These are phyloP conservation scores for Schwanniomyces sp. DNA, from an alignment of 805 yeast genomes.

Conservation along the genomic window DNA sequence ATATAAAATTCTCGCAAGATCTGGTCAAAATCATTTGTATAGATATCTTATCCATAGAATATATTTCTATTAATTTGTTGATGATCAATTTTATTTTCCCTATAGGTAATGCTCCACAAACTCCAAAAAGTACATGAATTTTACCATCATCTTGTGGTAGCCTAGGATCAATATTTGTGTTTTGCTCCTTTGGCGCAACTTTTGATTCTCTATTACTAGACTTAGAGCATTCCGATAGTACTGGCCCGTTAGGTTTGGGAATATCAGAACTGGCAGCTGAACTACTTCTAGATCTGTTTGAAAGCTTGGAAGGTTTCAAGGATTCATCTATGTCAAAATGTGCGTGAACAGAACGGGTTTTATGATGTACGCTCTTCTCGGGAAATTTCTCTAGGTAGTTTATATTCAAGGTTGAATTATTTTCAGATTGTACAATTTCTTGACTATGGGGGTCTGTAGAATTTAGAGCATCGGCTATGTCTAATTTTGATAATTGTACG, in stretches of 20 bases:
- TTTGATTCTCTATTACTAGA: constrained; percentile 4
- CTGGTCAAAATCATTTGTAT: constrained; percentile 56
- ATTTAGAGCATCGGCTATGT: neutral
- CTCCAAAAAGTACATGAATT: constrained; percentile 55
- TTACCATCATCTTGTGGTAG: constrained; percentile 55
- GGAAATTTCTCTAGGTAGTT: constrained; percentile 28
- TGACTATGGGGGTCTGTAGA: neutral
- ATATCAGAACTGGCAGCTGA: constrained; percentile 30
- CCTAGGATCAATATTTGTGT: constrained; percentile 53
- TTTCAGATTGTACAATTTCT: constrained; percentile 4
- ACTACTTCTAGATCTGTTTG: constrained; percentile 38
- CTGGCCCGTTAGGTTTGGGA: constrained; percentile 1
- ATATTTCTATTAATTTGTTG: constrained; percentile 51
- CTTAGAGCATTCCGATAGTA: constrained; percentile 9
- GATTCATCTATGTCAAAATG: constrained; percentile 74
- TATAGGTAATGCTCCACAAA: constrained; percentile 57
- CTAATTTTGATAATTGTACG: neutral
- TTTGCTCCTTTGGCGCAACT: constrained; percentile 30
- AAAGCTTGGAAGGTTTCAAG: constrained; percentile 43
- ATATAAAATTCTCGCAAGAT: constrained; percentile 52
- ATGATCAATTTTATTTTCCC: constrained; percentile 54
- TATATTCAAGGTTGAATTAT: constrained; percentile 20
- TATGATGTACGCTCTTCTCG: constrained; percentile 40
- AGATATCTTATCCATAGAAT: constrained; percentile 47
- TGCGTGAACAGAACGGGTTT: constrained; percentile 69